These are phyloP conservation scores for Tylopilus intermedius DNA, from an alignment of 768 basidiomycete genomes.

Conservation along the genomic window DNA sequence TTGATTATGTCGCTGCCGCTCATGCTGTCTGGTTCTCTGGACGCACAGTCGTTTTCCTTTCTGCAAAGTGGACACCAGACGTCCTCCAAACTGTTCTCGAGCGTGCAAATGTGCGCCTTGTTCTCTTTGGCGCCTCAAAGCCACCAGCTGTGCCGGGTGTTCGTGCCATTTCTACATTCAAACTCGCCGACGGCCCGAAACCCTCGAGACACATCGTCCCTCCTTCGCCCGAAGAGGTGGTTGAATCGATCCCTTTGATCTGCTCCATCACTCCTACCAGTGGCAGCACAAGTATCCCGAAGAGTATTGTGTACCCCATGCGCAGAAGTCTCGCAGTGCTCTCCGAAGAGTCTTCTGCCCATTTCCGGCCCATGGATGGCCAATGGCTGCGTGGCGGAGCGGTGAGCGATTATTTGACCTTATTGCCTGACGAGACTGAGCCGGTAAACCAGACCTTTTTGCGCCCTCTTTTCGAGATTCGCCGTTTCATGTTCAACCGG, in stretches of 20 bases:
- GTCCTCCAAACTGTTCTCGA: constrained; percentile 20
- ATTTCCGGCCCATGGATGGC: constrained; percentile 12
- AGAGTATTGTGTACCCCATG: constrained; percentile 17
- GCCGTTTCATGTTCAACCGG: constrained; percentile 17
- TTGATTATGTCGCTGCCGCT: constrained; percentile 26
- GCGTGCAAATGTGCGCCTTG: constrained; percentile 20
- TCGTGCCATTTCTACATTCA: constrained; percentile 18
- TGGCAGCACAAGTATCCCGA: constrained; percentile 23
- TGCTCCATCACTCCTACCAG: constrained; percentile 19
- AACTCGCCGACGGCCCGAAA: constrained; percentile 8
- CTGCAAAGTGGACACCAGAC: constrained; percentile 22
- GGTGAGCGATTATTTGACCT: background rate
- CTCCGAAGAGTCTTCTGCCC: constrained; percentile 9
- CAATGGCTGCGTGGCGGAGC: constrained; percentile 16
- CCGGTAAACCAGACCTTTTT: constrained; percentile 8
- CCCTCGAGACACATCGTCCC: constrained; percentile 10
- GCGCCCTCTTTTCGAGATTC: constrained; percentile 16
- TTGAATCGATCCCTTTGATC: constrained; percentile 9
- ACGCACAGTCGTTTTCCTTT: constrained; percentile 26
- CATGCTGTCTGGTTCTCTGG: constrained; percentile 29
- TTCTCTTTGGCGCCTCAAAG: constrained; percentile 17
- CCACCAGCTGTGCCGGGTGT: constrained; percentile 12
- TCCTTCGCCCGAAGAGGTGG: constrained; percentile 14
- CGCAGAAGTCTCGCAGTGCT: constrained; percentile 12
- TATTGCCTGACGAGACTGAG: background rate